Percentiles rank a stretch among this genome's conserved stretches.
Conservation (phyloP, 1,284 basidiomycete genomes). For the Tylopilus sp. region DNA sequence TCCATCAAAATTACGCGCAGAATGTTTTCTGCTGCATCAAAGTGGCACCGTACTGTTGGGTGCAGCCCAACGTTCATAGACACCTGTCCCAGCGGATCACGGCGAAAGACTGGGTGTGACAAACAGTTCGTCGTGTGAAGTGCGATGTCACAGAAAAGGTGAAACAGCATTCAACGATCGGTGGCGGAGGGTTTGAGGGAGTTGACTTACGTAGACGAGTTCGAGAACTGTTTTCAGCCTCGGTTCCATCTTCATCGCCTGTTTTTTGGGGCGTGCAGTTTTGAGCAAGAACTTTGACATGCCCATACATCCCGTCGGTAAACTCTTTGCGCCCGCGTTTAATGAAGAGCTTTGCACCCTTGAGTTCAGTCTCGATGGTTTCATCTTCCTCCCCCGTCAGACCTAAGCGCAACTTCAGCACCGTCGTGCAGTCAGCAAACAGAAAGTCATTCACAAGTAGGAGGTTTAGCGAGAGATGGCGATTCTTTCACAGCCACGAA, state of each 20-base stretch:
- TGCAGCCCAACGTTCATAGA: conserved; percentile 58
- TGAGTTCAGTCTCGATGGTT: conserved; percentile 48
- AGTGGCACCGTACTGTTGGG: conserved; percentile 51
- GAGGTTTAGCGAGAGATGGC: conserved; percentile 10
- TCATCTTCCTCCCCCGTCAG: conserved; percentile 63
- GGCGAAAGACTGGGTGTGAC: conserved; percentile 50
- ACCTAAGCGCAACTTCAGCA: conserved; percentile 17
- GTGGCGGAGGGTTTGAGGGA: conserved; percentile 19
- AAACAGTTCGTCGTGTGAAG: not conserved
- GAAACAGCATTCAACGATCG: conserved; percentile 21
- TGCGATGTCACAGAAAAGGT: conserved; percentile 6
- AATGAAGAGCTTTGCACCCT: conserved; percentile 54
- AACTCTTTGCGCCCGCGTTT: conserved; percentile 58
- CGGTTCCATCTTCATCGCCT: conserved; percentile 1
- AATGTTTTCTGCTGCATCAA: conserved; percentile 49
- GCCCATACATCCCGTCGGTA: conserved; percentile 54
- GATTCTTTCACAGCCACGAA: not conserved
- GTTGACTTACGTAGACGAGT: conserved; percentile 33
- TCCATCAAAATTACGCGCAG: conserved; percentile 56
- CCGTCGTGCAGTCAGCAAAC: not conserved
- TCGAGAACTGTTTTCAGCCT: conserved; percentile 16
- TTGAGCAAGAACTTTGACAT: conserved; percentile 51
- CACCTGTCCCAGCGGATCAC: conserved; percentile 61
- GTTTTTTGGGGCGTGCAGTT: conserved; percentile 12
- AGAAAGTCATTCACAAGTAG: conserved; percentile 15